Conservation (phyloP, 2,329 filamentous ascomycete species). For the Sporothrix humicola region DNA sequence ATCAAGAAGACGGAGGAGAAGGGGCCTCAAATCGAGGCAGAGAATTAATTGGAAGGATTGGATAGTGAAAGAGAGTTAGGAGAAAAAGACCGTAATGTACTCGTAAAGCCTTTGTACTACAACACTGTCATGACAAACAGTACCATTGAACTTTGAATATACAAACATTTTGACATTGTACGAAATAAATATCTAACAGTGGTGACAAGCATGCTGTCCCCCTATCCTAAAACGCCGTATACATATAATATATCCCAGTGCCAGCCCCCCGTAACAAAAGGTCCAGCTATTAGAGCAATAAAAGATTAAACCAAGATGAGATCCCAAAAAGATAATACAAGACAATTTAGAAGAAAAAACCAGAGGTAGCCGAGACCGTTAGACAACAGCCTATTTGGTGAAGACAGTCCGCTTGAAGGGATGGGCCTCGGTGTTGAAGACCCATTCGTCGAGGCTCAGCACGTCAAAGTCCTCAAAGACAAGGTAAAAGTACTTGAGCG, state of each 20-base stretch:
- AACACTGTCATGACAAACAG: background rate
- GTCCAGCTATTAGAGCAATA: background rate
- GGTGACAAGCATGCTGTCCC: background rate
- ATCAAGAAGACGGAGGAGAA: constrained; percentile 62
- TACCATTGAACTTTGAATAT: constrained; percentile 2
- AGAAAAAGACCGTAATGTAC: background rate
- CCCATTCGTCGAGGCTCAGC: constrained; percentile 66
- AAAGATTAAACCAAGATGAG: background rate
- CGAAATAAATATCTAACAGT: background rate
- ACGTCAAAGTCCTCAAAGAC: constrained; percentile 65
- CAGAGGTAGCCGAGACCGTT: background rate
- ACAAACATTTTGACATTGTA: constrained; percentile 3
- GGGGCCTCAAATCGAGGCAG: constrained; percentile 63
- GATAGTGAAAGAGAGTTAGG: background rate
- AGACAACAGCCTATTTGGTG: background rate
- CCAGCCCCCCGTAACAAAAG: too few relatives aligned
- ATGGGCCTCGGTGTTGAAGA: constrained; percentile 64
- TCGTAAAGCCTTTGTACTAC: background rate
- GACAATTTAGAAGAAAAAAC: background rate
- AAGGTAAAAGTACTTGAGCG: constrained; percentile 70
- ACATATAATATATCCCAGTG: background rate
- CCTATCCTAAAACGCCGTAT: constrained; percentile 23
- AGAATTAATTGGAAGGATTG: background rate
- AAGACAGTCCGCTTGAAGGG: constrained; percentile 50
- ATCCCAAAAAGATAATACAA: constrained; percentile 10